Evolutionary conservation across 768 basidiomycete species (phyloP).

Genomic region (Russula lepida): DNA sequence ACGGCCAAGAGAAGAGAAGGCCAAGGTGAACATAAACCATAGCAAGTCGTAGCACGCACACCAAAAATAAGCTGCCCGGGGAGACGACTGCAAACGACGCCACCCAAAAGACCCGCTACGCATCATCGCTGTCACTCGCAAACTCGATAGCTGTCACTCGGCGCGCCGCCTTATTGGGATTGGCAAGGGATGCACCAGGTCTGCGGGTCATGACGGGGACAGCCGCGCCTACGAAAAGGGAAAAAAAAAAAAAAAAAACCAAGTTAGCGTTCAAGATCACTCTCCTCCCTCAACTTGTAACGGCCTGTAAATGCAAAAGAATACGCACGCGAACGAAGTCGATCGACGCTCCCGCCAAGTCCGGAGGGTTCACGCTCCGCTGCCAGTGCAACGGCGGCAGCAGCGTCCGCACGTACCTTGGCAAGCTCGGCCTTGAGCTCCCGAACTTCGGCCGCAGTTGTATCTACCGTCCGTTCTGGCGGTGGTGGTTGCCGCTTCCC

Average conservation of each 20-base stretch:
- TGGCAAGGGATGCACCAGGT: constrained; percentile 13
- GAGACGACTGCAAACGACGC: too few relatives aligned
- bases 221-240: not conserved
- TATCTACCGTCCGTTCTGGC: not conserved
- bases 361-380: constrained; percentile 5
- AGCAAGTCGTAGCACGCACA: too few relatives aligned
- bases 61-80: too few relatives aligned
- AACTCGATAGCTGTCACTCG: constrained; percentile 11
- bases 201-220: not conserved
- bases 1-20: too few relatives aligned
- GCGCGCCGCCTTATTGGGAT: constrained; percentile 15
- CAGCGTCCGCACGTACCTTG: constrained; percentile 2
- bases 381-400: constrained; percentile 2
- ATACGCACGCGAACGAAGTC: constrained; percentile 8
- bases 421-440: constrained; percentile 8
- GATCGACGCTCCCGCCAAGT: constrained; percentile 5
- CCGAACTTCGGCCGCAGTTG: not conserved
- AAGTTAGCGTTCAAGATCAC: not conserved
- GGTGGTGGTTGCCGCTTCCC: not conserved
- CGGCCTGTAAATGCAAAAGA: not conserved
- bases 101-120: not conserved
- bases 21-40: too few relatives aligned
- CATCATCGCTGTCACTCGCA: constrained; percentile 12
- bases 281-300: not conserved
- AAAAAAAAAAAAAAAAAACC: too few relatives aligned